Evolutionary conservation across 2,329 filamentous ascomycete species (phyloP).

Genomic region (Xylaria sp.): DNA sequence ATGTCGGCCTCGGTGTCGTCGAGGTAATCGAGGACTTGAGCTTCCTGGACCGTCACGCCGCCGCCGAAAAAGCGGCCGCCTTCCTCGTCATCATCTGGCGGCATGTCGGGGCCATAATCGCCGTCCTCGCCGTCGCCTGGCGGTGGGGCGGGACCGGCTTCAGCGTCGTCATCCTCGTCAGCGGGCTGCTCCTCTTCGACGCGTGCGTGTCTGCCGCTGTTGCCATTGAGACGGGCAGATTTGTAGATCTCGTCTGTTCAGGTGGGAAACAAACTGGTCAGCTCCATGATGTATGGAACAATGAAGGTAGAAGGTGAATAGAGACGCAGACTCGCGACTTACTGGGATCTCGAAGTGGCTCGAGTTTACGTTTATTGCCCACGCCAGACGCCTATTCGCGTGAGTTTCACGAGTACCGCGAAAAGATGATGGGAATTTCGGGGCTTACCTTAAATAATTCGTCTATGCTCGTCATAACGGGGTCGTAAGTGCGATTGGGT

Average conservation of each 20-base stretch:
- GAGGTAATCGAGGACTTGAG: slow-evolving; percentile 87
- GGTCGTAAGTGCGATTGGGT: not conserved
- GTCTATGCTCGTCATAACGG: slow-evolving; percentile 65
- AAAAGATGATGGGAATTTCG: not conserved
- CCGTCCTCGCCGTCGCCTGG: slow-evolving; percentile 55
- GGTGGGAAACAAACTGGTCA: not conserved
- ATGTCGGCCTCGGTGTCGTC: slow-evolving; percentile 60
- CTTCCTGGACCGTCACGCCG: slow-evolving; percentile 83
- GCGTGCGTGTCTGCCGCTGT: slow-evolving; percentile 55
- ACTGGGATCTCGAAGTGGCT: slow-evolving; percentile 71
- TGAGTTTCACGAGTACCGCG: not conserved
- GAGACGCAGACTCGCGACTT: slow-evolving; percentile 44
- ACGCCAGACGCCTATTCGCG: slow-evolving; percentile 50
- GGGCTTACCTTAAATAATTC: slow-evolving; percentile 65
- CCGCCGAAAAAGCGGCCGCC: slow-evolving; percentile 96
- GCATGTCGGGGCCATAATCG: slow-evolving; percentile 45
- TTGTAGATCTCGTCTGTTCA: slow-evolving; percentile 70
- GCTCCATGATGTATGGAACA: slow-evolving; percentile 3
- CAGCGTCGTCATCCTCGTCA: slow-evolving; percentile 56
- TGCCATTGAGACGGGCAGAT: slow-evolving; percentile 63
- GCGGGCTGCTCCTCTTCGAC: slow-evolving; percentile 54
- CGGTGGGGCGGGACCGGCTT: slow-evolving; percentile 62
- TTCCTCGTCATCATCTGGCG: slow-evolving; percentile 72
- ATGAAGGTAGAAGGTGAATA: not conserved
- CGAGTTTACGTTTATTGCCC: slow-evolving; percentile 71